These are phyloP conservation scores for Diaporthe sp. DNA, from an alignment of 2,329 filamentous ascomycete genomes.

Conservation along the genomic window DNA sequence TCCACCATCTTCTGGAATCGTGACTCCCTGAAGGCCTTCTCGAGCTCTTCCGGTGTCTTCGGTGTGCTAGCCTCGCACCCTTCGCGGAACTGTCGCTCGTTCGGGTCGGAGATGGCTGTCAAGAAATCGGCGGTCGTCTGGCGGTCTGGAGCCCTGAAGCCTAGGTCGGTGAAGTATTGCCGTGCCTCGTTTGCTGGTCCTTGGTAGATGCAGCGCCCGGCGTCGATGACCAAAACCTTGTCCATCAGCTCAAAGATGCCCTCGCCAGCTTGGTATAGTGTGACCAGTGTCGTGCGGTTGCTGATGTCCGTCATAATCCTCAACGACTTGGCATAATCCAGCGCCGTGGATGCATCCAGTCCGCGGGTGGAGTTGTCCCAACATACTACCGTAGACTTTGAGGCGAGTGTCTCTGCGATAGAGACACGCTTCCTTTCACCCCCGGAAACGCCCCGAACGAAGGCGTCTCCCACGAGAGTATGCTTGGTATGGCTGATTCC, in stretches of 20 bases:
- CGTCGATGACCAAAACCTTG: slow-evolving; percentile 75
- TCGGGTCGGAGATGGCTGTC: slow-evolving; percentile 79
- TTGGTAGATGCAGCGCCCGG: slow-evolving; percentile 76
- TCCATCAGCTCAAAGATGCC: slow-evolving; percentile 72
- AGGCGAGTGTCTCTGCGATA: slow-evolving; percentile 76
- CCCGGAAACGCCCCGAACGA: slow-evolving; percentile 69
- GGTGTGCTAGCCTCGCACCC: slow-evolving; percentile 75
- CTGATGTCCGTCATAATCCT: slow-evolving; percentile 75
- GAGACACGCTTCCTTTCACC: slow-evolving; percentile 80
- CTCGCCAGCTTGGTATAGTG: slow-evolving; percentile 73
- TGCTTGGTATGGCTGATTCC: slow-evolving; percentile 75
- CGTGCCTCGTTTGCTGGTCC: slow-evolving; percentile 71
- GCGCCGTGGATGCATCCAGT: slow-evolving; percentile 72
- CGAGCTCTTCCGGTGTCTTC: slow-evolving; percentile 75
- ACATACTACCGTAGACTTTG: slow-evolving; percentile 70
- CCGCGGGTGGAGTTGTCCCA: slow-evolving; percentile 79
- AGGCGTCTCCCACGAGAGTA: slow-evolving; percentile 76
- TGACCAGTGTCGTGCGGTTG: slow-evolving; percentile 67
- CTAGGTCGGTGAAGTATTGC: slow-evolving; percentile 73
- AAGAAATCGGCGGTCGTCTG: slow-evolving; percentile 83
- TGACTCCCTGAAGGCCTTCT: slow-evolving; percentile 72
- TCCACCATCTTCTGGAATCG: slow-evolving; percentile 66
- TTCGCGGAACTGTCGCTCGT: slow-evolving; percentile 73
- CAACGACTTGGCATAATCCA: slow-evolving; percentile 73
- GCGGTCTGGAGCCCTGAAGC: slow-evolving; percentile 67